phyloP scores from a whole-genome alignment of 805 yeast species.

The Pichia scutulata region DNA sequence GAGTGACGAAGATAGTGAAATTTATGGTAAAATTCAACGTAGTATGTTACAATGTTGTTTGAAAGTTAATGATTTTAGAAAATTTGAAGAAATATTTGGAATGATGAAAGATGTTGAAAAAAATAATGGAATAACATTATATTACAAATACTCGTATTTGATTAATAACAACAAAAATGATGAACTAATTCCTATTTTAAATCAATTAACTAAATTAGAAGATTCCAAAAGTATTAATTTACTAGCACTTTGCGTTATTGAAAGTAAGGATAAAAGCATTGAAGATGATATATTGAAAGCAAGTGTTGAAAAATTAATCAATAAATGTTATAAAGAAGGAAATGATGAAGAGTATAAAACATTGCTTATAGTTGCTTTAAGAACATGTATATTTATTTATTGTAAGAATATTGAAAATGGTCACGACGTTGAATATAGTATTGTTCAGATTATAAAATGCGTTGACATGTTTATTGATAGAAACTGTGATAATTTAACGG shows the following conservation, averaged over 20 bases:
- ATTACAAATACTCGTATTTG: slow-evolving; percentile 18
- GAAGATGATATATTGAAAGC: slow-evolving; percentile 1
- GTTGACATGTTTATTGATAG: not conserved
- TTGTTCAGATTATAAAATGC: not conserved
- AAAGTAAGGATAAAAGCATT: slow-evolving; percentile 12
- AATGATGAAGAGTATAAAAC: not conserved
- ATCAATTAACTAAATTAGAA: not conserved
- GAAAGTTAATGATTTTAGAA: slow-evolving; percentile 15
- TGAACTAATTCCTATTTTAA: slow-evolving; percentile 1
- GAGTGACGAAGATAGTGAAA: slow-evolving; percentile 18
- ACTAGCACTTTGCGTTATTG: slow-evolving; percentile 27
- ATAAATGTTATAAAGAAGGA: not conserved
- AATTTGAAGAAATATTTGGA: slow-evolving; percentile 18
- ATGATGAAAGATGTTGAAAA: slow-evolving; percentile 20
- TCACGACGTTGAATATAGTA: not conserved
- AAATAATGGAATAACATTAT: slow-evolving; percentile 25
- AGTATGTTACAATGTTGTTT: slow-evolving; percentile 28
- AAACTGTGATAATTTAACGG: slow-evolving; percentile 11
- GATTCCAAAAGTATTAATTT: slow-evolving; percentile 6
- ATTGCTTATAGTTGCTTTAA: slow-evolving; percentile 12
- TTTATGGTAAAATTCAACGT: slow-evolving; percentile 31
- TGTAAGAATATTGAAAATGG: slow-evolving; percentile 11
- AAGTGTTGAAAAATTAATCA: slow-evolving; percentile 4
- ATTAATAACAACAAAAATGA: not conserved
- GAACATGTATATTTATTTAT: slow-evolving; percentile 13